Evolutionary conservation across 2,329 filamentous ascomycete genomes (phyloP).

Genomic region (Colletotrichum scovillei): DNA sequence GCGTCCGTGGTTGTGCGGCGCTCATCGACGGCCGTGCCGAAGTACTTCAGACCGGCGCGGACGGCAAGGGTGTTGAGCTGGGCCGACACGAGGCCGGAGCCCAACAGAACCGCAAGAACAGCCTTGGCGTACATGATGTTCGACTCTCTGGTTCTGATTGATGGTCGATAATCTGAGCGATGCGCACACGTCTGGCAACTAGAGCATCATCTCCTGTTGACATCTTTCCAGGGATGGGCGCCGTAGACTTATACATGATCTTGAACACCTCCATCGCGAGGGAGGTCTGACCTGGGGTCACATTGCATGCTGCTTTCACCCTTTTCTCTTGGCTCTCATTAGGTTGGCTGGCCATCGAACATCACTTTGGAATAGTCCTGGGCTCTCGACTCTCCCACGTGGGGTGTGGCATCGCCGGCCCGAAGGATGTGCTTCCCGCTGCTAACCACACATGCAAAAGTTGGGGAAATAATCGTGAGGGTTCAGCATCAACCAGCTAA

Average conservation of each 20-base stretch:
- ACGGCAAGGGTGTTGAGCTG: conserved; percentile 62
- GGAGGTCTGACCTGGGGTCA: not conserved
- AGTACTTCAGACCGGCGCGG: conserved; percentile 66
- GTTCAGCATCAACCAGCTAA: not conserved
- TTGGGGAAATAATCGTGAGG: not conserved
- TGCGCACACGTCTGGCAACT: not conserved
- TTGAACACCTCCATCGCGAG: not conserved
- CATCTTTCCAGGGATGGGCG: too few species aligned
- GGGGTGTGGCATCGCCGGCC: conserved; percentile 11
- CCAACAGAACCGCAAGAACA: conserved; percentile 24
- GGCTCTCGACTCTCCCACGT: conserved; percentile 8
- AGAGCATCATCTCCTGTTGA: not conserved
- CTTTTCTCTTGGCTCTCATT: not conserved
- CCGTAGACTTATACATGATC: conserved; percentile 15
- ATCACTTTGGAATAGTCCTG: too few species aligned
- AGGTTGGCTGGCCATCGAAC: not conserved
- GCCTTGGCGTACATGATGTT: conserved; percentile 33
- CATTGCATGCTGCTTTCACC: not conserved
- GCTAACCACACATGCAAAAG: not conserved
- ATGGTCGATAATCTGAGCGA: too few species aligned
- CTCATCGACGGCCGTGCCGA: conserved; percentile 70
- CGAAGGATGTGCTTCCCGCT: conserved; percentile 4
- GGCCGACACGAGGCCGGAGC: conserved; percentile 37
- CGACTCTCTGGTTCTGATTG: too few species aligned
- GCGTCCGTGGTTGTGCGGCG: conserved; percentile 50